phyloP scores from a whole-genome alignment of 2,329 filamentous ascomycete genomes.

The Hirsutella thompsonii region DNA sequence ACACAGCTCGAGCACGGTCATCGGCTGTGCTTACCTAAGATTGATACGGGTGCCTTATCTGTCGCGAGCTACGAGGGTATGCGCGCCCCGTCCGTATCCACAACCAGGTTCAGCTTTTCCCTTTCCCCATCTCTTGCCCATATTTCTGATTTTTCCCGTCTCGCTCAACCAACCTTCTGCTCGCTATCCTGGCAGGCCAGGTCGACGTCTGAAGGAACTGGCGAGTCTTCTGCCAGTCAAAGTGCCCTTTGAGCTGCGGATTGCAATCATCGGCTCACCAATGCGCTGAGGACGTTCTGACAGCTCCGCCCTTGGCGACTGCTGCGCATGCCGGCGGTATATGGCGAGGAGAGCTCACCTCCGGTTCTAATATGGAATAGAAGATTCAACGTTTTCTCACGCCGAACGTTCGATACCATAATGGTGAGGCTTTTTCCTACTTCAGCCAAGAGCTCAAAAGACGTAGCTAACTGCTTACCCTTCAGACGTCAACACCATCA shows the following conservation, averaged over 20 bases:
- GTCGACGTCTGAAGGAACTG: too few species aligned
- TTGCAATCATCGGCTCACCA: slow-evolving; percentile 6
- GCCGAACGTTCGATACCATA: slow-evolving; percentile 4
- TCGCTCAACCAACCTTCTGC: too few species aligned
- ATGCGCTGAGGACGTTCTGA: slow-evolving; percentile 7
- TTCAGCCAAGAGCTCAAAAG: background rate
- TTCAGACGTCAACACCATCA: slow-evolving; percentile 58
- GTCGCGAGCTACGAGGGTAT: too few species aligned
- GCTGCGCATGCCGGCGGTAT: slow-evolving; percentile 6
- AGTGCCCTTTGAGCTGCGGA: background rate
- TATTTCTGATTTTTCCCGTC: too few species aligned
- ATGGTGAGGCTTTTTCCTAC: slow-evolving; percentile 6
- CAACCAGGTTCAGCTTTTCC: background rate
- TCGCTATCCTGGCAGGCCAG: too few species aligned
- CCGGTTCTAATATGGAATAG: slow-evolving; percentile 5
- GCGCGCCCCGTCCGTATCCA: background rate
- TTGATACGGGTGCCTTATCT: too few species aligned
- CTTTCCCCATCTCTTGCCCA: too few species aligned
- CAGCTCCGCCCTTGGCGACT: slow-evolving; percentile 6
- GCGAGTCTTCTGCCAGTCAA: too few species aligned
- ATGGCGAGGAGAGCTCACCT: slow-evolving; percentile 1
- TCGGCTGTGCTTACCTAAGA: too few species aligned
- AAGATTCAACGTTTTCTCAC: slow-evolving; percentile 2
- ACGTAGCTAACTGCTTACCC: background rate
- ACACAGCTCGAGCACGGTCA: too few species aligned